These are phyloP conservation scores for Collariella sp. DNA, from an alignment of 495 filamentous ascomycete genomes.

Conservation along the genomic window DNA sequence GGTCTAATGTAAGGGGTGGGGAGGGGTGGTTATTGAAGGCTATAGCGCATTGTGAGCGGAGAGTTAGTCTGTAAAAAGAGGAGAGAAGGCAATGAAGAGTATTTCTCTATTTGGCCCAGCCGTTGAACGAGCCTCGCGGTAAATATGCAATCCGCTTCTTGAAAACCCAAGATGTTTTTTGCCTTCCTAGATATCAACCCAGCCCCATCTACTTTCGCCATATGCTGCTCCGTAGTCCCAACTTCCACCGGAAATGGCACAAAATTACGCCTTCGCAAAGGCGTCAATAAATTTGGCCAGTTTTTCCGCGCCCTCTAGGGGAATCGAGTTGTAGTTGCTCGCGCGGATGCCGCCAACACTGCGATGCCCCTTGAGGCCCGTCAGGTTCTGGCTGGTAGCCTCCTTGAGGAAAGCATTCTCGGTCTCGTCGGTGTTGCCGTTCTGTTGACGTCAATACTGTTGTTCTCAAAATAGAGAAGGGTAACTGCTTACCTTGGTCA, in stretches of 20 bases:
- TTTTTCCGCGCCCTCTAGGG: constrained; percentile 49
- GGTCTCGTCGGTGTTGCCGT: constrained; percentile 47
- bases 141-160: constrained; percentile 1
- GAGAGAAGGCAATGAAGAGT: background rate
- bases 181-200: background rate
- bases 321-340: constrained; percentile 58
- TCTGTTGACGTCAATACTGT: constrained; percentile 21
- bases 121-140: constrained; percentile 7
- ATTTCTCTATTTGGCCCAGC: background rate
- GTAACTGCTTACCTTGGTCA: constrained; percentile 37
- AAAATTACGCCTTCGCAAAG: constrained; percentile 40
- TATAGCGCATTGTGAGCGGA: background rate
- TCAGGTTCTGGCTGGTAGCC: constrained; percentile 52
- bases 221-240: background rate
- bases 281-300: constrained; percentile 49
- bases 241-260: background rate
- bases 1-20: background rate
- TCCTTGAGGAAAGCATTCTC: constrained; percentile 75
- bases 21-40: background rate
- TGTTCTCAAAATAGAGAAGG: background rate
- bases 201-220: background rate
- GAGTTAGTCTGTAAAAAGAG: background rate
- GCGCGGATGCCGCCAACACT: constrained; percentile 65
- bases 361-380: constrained; percentile 73
- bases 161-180: background rate